Percentiles rank a stretch among this genome's conserved stretches.
These are phyloP conservation scores for Whalleya microplaca DNA, from an alignment of 2,329 filamentous ascomycete genomes.

Conservation along the genomic window DNA sequence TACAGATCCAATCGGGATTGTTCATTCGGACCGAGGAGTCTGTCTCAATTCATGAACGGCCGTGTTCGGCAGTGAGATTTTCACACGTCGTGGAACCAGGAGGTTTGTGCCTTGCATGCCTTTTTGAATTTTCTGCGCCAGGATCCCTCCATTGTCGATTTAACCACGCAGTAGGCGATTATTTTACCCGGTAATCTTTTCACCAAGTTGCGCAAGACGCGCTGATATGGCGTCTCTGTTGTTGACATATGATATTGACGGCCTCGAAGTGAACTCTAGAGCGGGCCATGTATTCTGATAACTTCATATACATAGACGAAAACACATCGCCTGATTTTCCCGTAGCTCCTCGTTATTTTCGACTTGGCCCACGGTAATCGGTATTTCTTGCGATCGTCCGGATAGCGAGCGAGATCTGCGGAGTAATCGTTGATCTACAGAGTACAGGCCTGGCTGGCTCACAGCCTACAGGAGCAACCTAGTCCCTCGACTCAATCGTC, in stretches of 20 bases:
- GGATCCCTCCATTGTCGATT: conserved; percentile 26
- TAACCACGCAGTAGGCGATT: conserved; percentile 21
- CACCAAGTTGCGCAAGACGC: conserved; percentile 11
- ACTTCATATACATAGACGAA: conserved; percentile 5
- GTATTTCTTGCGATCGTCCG: neutral
- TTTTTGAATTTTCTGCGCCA: conserved; percentile 14
- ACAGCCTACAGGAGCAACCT: too few species aligned
- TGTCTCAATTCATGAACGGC: conserved; percentile 14
- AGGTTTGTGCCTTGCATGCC: conserved; percentile 24
- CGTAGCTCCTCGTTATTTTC: conserved; percentile 3
- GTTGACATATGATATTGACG: conserved; percentile 2
- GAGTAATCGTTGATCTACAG: conserved; percentile 8
- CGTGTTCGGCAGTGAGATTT: conserved; percentile 17
- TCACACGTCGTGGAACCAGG: conserved; percentile 8
- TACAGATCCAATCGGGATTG: conserved; percentile 10
- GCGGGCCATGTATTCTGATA: conserved; percentile 19
- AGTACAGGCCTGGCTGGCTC: neutral
- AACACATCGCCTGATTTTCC: conserved; percentile 14
- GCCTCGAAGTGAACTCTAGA: conserved; percentile 12
- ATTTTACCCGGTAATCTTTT: conserved; percentile 22
- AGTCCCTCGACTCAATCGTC: too few species aligned
- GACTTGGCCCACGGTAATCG: neutral
- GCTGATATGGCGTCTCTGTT: conserved; percentile 14
- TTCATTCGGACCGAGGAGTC: conserved; percentile 31
- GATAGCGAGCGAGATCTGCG: conserved; percentile 2